Percentiles rank a stretch among this genome's conserved stretches.
Evolutionary conservation across 2,329 filamentous ascomycete species (phyloP).

Genomic region (Scedosporium apiospermum): DNA sequence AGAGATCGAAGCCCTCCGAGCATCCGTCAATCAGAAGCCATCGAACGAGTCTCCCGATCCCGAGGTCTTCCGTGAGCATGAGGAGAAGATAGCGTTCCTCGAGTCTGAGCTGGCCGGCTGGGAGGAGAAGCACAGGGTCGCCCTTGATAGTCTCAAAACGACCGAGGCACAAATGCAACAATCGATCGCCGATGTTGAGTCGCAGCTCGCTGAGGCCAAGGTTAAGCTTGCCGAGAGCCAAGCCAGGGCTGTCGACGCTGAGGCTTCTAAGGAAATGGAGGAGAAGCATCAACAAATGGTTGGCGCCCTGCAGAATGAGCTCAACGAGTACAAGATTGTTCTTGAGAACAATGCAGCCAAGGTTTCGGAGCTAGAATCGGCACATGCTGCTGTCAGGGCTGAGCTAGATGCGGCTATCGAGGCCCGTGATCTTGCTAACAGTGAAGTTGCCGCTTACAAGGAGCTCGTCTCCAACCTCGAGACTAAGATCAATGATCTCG

Average conservation of each 20-base stretch:
- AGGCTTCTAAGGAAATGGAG: conserved; percentile 36
- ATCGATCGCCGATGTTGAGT: conserved; percentile 66
- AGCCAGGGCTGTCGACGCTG: conserved; percentile 28
- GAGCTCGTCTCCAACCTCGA: conserved; percentile 44
- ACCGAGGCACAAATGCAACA: conserved; percentile 64
- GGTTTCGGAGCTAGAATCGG: conserved; percentile 64
- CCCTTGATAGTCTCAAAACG: conserved; percentile 59
- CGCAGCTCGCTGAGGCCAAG: conserved; percentile 42
- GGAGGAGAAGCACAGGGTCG: conserved; percentile 65
- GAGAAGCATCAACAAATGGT: conserved; percentile 51
- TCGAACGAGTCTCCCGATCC: conserved; percentile 20
- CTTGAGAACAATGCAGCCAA: conserved; percentile 60
- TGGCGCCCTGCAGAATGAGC: conserved; percentile 57
- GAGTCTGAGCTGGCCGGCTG: conserved; percentile 63
- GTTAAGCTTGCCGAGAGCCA: conserved; percentile 36
- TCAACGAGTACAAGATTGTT: conserved; percentile 71
- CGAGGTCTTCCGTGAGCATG: conserved; percentile 27
- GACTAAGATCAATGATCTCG: conserved; percentile 50
- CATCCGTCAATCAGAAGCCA: conserved; percentile 32
- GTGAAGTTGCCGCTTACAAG: conserved; percentile 35
- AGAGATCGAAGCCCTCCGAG: conserved; percentile 61
- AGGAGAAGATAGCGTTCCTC: conserved; percentile 53
- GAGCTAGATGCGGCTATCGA: conserved; percentile 59
- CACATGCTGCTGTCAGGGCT: conserved; percentile 54
- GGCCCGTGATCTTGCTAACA: conserved; percentile 41